Percentiles rank a stretch among this genome's conserved stretches.
These are phyloP conservation scores for Penicilliopsis zonata DNA, from an alignment of 495 filamentous ascomycete genomes.

Conservation along the genomic window DNA sequence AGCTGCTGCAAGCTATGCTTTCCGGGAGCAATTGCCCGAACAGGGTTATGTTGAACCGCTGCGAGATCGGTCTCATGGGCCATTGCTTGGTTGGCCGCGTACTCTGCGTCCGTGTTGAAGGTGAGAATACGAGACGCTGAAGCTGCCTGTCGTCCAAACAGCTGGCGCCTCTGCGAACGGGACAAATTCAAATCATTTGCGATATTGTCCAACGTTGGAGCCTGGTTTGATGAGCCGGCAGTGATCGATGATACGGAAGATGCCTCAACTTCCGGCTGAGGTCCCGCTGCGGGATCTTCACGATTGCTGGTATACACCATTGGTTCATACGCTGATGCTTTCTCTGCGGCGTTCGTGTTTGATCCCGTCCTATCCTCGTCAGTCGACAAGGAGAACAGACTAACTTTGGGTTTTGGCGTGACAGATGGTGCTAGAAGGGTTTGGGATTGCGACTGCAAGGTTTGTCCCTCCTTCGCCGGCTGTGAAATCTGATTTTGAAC, in stretches of 20 bases:
- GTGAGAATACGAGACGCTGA: constrained; percentile 44
- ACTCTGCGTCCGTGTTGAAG: constrained; percentile 82
- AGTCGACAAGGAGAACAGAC: constrained; percentile 45
- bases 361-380: constrained; percentile 6
- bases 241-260: constrained; percentile 2
- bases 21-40: constrained; percentile 72
- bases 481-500: too few relatives aligned
- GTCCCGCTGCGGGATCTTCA: constrained; percentile 14
- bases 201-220: constrained; percentile 48
- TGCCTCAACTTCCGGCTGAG: constrained; percentile 5
- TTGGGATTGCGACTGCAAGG: too few relatives aligned
- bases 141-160: constrained; percentile 56
- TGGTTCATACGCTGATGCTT: constrained; percentile 31
- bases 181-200: constrained; percentile 67
- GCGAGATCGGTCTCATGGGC: constrained; percentile 39
- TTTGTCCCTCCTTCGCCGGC: not conserved
- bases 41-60: constrained; percentile 62
- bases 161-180: constrained; percentile 58
- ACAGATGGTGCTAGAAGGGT: too few relatives aligned
- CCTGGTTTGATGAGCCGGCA: constrained; percentile 6
- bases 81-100: constrained; percentile 60
- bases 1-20: constrained; percentile 83
- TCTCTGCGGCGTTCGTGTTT: constrained; percentile 6
- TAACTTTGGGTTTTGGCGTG: constrained; percentile 40
- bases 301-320: constrained; percentile 29